Base-by-base conservation (phyloP, 352 stramenopile genomes). In the Globisporangium orthogonon region DNA sequence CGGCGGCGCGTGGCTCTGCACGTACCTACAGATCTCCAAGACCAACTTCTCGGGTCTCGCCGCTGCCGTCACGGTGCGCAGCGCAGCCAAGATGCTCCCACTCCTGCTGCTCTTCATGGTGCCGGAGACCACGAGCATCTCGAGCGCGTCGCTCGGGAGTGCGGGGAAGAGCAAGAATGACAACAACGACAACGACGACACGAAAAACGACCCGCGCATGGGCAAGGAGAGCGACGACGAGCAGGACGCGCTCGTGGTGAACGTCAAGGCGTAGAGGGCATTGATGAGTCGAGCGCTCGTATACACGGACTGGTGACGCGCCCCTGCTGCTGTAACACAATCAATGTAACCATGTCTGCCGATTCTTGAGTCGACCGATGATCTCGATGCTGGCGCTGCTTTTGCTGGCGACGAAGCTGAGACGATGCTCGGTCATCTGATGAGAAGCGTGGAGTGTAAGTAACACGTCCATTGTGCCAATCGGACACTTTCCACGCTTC, bases 71-170 rank as follows among this genome's bases (percentile, higher is more conserved):
- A 71, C 69, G n/a, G 65, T 87, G 37, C 81, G 81, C 52, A 87
- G 72, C 39, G 53, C 68, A 1, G 76, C 65, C 51, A 91, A 91
- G 54, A n/a, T 91, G n/a, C 57, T 80, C 56, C 81, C 81, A 30
- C 70, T 91, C 28, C 52, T 86, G 49, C 65, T 91, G 60, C 65
- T 91, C 37, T 87, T 78, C 52, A 87, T 91, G 78, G 78, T 91
- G 41, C 81, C 81, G 0, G 78, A 69, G 43, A 83, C 81, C 37
- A 87, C 75, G 41, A 86, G 65, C 64, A 83, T 90, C 70, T 73
- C 68, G 30, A 89, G 79, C 57, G 62, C 74, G 40, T 65, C 74
- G 28, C 52, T 82, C 10, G 65, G 71, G 3, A 58, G 18, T 23
- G 45, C 45, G 9, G 35, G 33, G 6, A 54, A 54, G n/a, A 37